phyloP scores from a whole-genome alignment of 2,329 filamentous ascomycete genomes.

The Beauveria scarabaeidicola region DNA sequence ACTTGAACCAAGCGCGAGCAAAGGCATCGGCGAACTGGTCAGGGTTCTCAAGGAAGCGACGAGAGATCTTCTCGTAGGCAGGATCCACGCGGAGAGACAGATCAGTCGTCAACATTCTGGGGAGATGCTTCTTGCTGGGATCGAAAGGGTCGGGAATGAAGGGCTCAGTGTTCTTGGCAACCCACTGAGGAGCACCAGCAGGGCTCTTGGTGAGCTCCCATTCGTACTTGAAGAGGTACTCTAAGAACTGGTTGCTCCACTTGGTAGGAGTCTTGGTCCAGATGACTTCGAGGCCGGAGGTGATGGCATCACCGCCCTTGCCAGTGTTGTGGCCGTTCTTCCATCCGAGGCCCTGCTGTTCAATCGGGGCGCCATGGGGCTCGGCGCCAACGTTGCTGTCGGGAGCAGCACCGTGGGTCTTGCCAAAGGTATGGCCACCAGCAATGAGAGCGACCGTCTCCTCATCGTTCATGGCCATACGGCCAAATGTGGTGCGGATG shows the following conservation, averaged over 20 bases:
- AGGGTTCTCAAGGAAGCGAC: slow-evolving; percentile 59
- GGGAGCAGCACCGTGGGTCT: slow-evolving; percentile 67
- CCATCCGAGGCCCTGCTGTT: slow-evolving; percentile 67
- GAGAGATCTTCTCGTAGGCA: slow-evolving; percentile 66
- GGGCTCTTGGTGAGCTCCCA: slow-evolving; percentile 71
- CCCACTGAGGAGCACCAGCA: slow-evolving; percentile 69
- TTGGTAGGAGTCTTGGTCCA: slow-evolving; percentile 70
- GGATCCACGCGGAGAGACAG: slow-evolving; percentile 64
- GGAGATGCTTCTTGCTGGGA: slow-evolving; percentile 60
- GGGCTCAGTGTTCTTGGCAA: slow-evolving; percentile 58
- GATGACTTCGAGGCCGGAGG: slow-evolving; percentile 67
- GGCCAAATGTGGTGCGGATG: slow-evolving; percentile 65
- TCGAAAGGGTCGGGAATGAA: slow-evolving; percentile 67
- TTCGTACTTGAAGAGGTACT: slow-evolving; percentile 70
- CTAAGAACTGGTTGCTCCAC: slow-evolving; percentile 68
- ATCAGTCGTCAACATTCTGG: slow-evolving; percentile 72
- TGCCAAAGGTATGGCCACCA: slow-evolving; percentile 71
- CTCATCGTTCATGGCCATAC: slow-evolving; percentile 78
- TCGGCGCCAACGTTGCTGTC: slow-evolving; percentile 57
- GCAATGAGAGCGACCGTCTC: slow-evolving; percentile 74
- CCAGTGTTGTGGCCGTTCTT: slow-evolving; percentile 54
- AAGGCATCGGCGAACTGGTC: slow-evolving; percentile 63
- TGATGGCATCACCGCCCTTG: slow-evolving; percentile 65
- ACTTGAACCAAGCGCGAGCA: slow-evolving; percentile 72
- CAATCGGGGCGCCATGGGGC: slow-evolving; percentile 55